A percentile compares a stretch with the other conserved stretches of the same genome.
Conservation (phyloP, 2,329 filamentous ascomycete species). For the Tolypocladium ovalisporum region DNA sequence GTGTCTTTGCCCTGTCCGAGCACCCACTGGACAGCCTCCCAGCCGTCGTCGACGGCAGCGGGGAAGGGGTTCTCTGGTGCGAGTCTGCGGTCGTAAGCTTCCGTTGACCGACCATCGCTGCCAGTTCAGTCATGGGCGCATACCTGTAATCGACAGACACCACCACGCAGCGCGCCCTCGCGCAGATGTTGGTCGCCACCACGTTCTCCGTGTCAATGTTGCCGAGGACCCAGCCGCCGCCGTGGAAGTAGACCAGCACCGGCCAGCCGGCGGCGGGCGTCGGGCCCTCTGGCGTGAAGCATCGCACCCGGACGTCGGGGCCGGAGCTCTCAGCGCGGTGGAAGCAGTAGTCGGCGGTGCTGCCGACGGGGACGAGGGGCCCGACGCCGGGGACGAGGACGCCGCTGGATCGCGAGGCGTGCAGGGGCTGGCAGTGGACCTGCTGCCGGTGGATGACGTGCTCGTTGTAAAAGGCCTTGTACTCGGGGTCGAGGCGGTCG, state of each 20-base stretch:
- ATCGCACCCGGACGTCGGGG: no score
- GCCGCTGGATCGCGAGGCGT: constrained; percentile 25
- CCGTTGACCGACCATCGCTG: no score
- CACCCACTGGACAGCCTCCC: constrained; percentile 38
- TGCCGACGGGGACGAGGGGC: constrained; percentile 29
- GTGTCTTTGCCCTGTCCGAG: constrained; percentile 1
- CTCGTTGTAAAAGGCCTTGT: constrained; percentile 32
- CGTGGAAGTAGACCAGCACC: no score
- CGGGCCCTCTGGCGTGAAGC: no score
- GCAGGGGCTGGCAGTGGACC: no score
- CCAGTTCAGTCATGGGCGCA: no score
- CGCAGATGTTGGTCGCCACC: constrained; percentile 34
- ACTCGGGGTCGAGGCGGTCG: constrained; percentile 31
- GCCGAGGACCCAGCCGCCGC: constrained; percentile 39
- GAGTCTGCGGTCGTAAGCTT: constrained; percentile 13
- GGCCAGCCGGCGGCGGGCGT: no score
- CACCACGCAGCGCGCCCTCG: constrained; percentile 4
- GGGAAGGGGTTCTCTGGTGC: constrained; percentile 41
- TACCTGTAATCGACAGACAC: constrained; percentile 1
- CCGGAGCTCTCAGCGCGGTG: constrained; percentile 26
- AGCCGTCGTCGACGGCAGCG: constrained; percentile 39
- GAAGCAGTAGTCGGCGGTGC: constrained; percentile 24
- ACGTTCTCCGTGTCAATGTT: constrained; percentile 38
- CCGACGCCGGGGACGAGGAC: constrained; percentile 32
- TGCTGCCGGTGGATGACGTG: constrained; percentile 21